Conservation (phyloP, 495 filamentous ascomycete species). For the Margaritispora aquatica region DNA sequence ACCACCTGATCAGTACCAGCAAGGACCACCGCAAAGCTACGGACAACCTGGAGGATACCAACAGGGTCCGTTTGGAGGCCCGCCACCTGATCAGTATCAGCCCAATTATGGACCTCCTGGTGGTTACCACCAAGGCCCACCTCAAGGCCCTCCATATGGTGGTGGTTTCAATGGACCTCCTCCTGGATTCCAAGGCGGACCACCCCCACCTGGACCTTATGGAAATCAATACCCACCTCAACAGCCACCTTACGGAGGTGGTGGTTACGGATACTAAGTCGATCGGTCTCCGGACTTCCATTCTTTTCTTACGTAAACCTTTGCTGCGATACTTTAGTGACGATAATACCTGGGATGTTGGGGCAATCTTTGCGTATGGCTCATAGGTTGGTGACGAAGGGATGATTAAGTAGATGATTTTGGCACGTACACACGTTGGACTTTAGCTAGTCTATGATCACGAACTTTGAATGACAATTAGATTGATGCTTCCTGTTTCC, state of each 20-base stretch:
- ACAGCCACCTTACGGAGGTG: conserved; percentile 1
- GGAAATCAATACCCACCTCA: neutral
- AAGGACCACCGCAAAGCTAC: conserved; percentile 4
- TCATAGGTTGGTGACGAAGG: neutral
- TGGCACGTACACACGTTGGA: neutral
- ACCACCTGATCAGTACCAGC: neutral
- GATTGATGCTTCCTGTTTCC: too few relatives aligned
- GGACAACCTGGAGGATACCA: conserved; percentile 6
- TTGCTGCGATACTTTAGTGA: too few relatives aligned
- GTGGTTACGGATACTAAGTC: conserved; percentile 1
- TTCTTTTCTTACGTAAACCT: neutral
- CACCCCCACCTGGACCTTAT: neutral
- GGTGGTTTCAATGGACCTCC: neutral
- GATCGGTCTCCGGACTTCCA: too few relatives aligned
- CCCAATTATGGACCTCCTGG: conserved; percentile 19
- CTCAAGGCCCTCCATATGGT: neutral
- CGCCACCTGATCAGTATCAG: neutral
- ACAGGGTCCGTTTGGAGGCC: conserved; percentile 9
- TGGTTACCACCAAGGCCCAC: conserved; percentile 10
- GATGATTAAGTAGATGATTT: neutral
- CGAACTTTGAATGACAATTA: neutral
- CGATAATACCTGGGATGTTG: too few relatives aligned
- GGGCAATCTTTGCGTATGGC: neutral
- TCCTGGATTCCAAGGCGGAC: neutral
- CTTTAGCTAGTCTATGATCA: neutral